Evolutionary conservation across 2,329 filamentous ascomycete genomes (phyloP).

Genomic region (Beauveria bassiana): DNA sequence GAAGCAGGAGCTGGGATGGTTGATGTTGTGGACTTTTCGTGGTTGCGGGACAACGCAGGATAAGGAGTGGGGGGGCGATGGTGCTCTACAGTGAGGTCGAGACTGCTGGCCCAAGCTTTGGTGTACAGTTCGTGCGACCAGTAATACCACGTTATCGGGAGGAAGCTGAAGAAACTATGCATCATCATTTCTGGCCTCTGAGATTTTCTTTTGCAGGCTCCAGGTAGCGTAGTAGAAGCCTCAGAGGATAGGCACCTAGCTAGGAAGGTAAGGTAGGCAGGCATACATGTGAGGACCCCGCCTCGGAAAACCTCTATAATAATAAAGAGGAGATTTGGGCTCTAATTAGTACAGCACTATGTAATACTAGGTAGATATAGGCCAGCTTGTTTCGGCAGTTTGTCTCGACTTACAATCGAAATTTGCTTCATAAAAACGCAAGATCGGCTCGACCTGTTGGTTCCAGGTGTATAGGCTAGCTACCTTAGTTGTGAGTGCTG

Average conservation of each 20-base stretch:
- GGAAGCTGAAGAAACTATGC: not conserved
- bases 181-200: not conserved
- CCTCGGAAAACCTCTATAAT: not conserved
- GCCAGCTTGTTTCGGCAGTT: too few species aligned
- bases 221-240: not conserved
- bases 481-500: too few species aligned
- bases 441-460: too few species aligned
- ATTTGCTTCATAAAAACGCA: too few species aligned
- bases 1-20: not conserved
- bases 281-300: not conserved
- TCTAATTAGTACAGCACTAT: too few species aligned
- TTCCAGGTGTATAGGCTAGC: too few species aligned
- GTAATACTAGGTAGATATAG: too few species aligned
- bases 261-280: too few species aligned
- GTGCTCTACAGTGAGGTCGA: not conserved
- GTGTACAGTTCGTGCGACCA: not conserved
- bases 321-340: too few species aligned
- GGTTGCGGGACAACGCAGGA: slow-evolving; percentile 12
- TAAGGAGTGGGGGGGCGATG: not conserved
- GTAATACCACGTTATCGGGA: too few species aligned
- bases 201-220: not conserved
- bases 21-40: slow-evolving; percentile 11
- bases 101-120: slow-evolving; percentile 1
- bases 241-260: too few species aligned
- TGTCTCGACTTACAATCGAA: too few species aligned